These are phyloP conservation scores for Vigna mungo DNA, from an alignment of 306 rosid genomes.

Conservation along the genomic window DNA sequence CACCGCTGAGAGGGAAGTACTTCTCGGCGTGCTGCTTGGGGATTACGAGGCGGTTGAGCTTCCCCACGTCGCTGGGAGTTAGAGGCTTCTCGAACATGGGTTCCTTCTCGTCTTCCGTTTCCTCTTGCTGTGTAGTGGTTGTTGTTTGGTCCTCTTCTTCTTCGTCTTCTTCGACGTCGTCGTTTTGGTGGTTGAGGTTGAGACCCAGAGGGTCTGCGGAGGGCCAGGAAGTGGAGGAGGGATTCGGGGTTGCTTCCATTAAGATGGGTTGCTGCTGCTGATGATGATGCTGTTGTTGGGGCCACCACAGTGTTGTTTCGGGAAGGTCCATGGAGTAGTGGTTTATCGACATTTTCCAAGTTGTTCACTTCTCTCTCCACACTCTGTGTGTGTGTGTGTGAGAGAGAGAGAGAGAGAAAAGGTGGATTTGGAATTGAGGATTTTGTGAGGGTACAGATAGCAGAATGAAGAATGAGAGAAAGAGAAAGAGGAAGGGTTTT, in stretches of 20 bases:
- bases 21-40: constrained; percentile 96
- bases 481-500: constrained; percentile 34
- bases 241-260: constrained; percentile 45
- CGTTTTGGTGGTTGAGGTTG: constrained; percentile 55
- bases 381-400: no score
- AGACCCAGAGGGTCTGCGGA: constrained; percentile 32
- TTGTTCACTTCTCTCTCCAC: not conserved
- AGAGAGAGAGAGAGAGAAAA: not conserved
- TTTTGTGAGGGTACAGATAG: constrained; percentile 18
- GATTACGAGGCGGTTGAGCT: constrained; percentile 93
- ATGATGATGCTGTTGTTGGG: constrained; percentile 52
- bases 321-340: constrained; percentile 61
- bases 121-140: not conserved
- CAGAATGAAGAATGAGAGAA: not conserved
- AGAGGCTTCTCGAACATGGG: constrained; percentile 93
- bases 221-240: constrained; percentile 36
- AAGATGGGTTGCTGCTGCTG: constrained; percentile 43
- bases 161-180: constrained; percentile 32
- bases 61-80: constrained; percentile 95
- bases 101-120: constrained; percentile 51
- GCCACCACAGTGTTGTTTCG: constrained; percentile 61
- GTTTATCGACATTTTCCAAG: constrained; percentile 59
- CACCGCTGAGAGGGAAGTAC: constrained; percentile 69
- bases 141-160: constrained; percentile 9
- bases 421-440: constrained; percentile 19